phyloP scores from a whole-genome alignment of 768 basidiomycete genomes.

The Chalciporus sphaerocephalus region DNA sequence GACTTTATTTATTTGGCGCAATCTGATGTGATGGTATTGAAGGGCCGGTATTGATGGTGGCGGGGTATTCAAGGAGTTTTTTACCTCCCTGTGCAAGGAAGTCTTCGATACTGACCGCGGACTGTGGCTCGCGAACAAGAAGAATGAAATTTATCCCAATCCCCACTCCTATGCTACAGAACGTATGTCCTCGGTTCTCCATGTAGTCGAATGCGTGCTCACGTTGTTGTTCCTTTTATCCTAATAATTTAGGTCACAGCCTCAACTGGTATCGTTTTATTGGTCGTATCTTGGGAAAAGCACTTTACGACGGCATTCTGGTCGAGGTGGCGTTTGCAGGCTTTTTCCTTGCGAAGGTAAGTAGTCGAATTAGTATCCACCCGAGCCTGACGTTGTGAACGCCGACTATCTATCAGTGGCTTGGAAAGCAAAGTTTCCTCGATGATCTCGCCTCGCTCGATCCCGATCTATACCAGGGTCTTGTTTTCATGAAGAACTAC shows the following conservation, averaged over 20 bases:
- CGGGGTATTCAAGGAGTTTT: constrained; percentile 96
- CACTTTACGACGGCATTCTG: constrained; percentile 92
- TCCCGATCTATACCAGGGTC: constrained; percentile 85
- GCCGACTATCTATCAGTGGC: constrained; percentile 55
- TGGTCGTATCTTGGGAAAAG: constrained; percentile 91
- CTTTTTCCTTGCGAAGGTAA: constrained; percentile 88
- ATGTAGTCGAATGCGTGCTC: not conserved
- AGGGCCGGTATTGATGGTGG: constrained; percentile 95
- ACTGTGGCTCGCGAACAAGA: constrained; percentile 85
- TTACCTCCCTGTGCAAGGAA: constrained; percentile 88
- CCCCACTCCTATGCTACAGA: constrained; percentile 90
- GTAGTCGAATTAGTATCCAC: constrained; percentile 2
- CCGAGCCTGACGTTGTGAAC: not conserved
- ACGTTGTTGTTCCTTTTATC: not conserved
- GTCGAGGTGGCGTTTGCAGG: constrained; percentile 93
- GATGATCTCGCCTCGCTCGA: constrained; percentile 92
- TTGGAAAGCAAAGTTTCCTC: constrained; percentile 86
- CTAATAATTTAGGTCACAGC: constrained; percentile 57
- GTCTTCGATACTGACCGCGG: constrained; percentile 94
- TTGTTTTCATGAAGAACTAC: constrained; percentile 92
- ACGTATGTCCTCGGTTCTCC: constrained; percentile 40
- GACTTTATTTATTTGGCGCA: not conserved
- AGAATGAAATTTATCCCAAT: constrained; percentile 94
- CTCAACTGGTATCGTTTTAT: constrained; percentile 92
- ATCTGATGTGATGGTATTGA: constrained; percentile 1